Percentiles rank a stretch among this genome's conserved stretches.
phyloP scores from a whole-genome alignment of 208 protist genomes.

The Herpetomonas muscarum region DNA sequence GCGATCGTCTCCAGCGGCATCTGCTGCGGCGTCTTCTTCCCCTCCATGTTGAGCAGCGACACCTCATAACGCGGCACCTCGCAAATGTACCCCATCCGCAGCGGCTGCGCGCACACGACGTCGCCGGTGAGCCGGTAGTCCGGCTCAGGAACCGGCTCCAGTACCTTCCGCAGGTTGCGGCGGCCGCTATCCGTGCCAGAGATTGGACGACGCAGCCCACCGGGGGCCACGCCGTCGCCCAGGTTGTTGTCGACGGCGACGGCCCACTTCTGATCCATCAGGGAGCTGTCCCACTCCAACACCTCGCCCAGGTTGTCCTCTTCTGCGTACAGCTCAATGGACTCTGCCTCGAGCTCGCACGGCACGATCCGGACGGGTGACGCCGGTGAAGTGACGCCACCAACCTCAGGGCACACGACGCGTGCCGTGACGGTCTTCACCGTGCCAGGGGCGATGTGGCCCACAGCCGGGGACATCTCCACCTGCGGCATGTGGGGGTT shows the following conservation, averaged over 20 bases:
- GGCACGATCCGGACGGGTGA: slow-evolving; percentile 3
- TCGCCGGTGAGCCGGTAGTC: slow-evolving; percentile 34
- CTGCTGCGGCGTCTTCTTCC: slow-evolving; percentile 1
- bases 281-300: slow-evolving; percentile 64
- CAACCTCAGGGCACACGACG: slow-evolving; percentile 14
- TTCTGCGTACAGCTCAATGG: slow-evolving; percentile 18
- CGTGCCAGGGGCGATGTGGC: slow-evolving; percentile 54
- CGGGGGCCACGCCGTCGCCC: not conserved
- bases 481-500: slow-evolving; percentile 9
- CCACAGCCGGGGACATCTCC: slow-evolving; percentile 37
- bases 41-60: slow-evolving; percentile 26
- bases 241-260: slow-evolving; percentile 30
- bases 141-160: slow-evolving; percentile 75
- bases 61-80: slow-evolving; percentile 59
- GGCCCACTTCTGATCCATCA: slow-evolving; percentile 60
- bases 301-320: slow-evolving; percentile 10
- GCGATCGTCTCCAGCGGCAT: slow-evolving; percentile 29
- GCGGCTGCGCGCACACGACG: slow-evolving; percentile 35
- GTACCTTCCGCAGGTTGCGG: slow-evolving; percentile 66
- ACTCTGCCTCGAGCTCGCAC: slow-evolving; percentile 20
- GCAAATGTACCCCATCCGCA: slow-evolving; percentile 68
- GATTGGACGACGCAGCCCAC: slow-evolving; percentile 9
- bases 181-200: slow-evolving; percentile 24
- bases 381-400: not conserved
- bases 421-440: slow-evolving; percentile 40